phyloP scores from a whole-genome alignment of 2,329 filamentous ascomycete species.

The Decorospora gaudefroyi region DNA sequence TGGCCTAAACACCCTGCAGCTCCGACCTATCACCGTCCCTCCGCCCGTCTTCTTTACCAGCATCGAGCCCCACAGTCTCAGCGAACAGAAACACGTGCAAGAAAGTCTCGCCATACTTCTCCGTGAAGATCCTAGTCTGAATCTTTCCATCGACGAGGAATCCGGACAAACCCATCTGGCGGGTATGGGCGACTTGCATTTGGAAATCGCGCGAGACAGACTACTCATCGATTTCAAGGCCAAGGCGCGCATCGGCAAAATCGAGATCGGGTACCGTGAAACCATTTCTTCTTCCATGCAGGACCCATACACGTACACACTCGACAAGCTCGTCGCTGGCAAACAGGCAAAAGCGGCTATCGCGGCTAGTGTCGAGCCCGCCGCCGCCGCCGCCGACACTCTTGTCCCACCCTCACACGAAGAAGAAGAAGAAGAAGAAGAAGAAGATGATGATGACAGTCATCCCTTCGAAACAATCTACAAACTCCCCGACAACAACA shows the following conservation, averaged over 20 bases:
- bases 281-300: constrained; percentile 64
- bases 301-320: constrained; percentile 62
- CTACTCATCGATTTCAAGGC: constrained; percentile 87
- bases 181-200: constrained; percentile 94
- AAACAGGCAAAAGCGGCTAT: constrained; percentile 79
- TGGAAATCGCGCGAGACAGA: constrained; percentile 89
- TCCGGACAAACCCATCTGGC: constrained; percentile 91
- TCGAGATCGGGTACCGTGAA: constrained; percentile 96
- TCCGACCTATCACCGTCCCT: constrained; percentile 85
- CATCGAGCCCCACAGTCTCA: constrained; percentile 77
- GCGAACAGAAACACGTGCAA: constrained; percentile 79
- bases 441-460: too few species aligned
- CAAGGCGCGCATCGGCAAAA: constrained; percentile 81
- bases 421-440: constrained; percentile 29
- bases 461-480: constrained; percentile 37
- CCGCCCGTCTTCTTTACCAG: constrained; percentile 97
- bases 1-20: constrained; percentile 73
- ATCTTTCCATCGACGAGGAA: constrained; percentile 83
- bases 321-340: constrained; percentile 79
- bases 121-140: constrained; percentile 88
- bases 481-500: constrained; percentile 67
- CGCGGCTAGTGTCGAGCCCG: constrained; percentile 67
- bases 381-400: constrained; percentile 45
- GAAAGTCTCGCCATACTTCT: constrained; percentile 76
- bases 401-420: constrained; percentile 25